Evolutionary conservation across 208 protist genomes (phyloP).

Genomic region (Phytomonas sp.): DNA sequence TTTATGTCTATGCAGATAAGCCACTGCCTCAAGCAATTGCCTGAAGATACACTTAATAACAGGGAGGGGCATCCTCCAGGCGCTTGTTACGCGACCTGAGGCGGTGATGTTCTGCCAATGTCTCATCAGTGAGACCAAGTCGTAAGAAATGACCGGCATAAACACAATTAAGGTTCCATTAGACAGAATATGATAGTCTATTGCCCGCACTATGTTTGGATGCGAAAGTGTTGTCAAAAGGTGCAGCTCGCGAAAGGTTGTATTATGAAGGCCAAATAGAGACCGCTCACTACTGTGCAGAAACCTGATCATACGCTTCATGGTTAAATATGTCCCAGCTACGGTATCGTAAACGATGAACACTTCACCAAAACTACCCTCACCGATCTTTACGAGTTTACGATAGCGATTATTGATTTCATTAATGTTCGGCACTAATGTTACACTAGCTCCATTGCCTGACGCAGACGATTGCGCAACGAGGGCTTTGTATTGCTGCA

Average conservation of each 20-base stretch:
- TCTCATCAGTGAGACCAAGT: constrained; percentile 62
- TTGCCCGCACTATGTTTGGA: constrained; percentile 51
- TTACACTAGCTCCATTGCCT: not conserved
- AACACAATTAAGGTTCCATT: constrained; percentile 64
- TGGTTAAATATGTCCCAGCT: constrained; percentile 55
- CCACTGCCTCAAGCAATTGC: constrained; percentile 65
- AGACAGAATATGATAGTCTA: constrained; percentile 63
- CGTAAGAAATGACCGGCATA: constrained; percentile 67
- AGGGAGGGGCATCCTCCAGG: constrained; percentile 53
- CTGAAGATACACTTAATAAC: constrained; percentile 76
- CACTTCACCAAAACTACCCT: constrained; percentile 82
- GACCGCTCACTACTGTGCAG: constrained; percentile 38
- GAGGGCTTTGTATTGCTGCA: not conserved
- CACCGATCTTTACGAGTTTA: constrained; percentile 68
- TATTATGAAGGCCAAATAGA: constrained; percentile 53
- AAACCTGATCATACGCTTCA: constrained; percentile 74
- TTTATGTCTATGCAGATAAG: constrained; percentile 70
- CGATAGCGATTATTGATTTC: constrained; percentile 46
- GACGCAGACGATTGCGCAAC: not conserved
- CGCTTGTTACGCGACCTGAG: constrained; percentile 8
- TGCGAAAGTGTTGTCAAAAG: constrained; percentile 64
- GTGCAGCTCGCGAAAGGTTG: constrained; percentile 67
- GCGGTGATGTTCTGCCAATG: constrained; percentile 18
- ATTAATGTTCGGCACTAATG: constrained; percentile 13
- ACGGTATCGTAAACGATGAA: constrained; percentile 78